Base-by-base conservation (phyloP, 805 yeast species). In the Yamadazyma olivae region DNA sequence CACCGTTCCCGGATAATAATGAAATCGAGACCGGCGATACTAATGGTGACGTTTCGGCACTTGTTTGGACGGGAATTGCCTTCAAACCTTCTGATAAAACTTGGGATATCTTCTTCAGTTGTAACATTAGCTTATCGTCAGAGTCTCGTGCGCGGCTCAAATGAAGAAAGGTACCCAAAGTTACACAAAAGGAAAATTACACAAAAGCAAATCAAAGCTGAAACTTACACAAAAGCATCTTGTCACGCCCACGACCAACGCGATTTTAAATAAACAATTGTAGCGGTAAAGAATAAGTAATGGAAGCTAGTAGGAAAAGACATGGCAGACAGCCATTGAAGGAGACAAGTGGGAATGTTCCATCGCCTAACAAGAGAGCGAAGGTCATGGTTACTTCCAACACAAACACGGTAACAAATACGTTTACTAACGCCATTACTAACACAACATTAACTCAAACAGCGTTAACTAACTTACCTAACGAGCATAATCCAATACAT, bases 261-360 rank as follows among this genome's bases (percentile, higher is more conserved):
- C n/a, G n/a, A n/a, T n/a, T n/a, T n/a, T n/a, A n/a, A n/a, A n/a
- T n/a, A n/a, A n/a, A n/a, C n/a, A n/a, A n/a, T n/a, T n/a, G n/a
- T n/a, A n/a, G n/a, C n/a, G n/a, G n/a, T n/a, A n/a, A n/a, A n/a
- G n/a, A n/a, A n/a, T n/a, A n/a, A n/a, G n/a, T n/a, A n/a, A n/a
- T n/a, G n/a, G n/a, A n/a, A n/a, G n/a, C n/a, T n/a, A n/a, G n/a
- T 9, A 41, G 39, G 29, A 44, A 44, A 24, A 38, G 49, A 29
- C 14, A 7, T 19, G 17, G 29, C 4, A 35, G 39, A 32, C 35
- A 53, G 19, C 72, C 74, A 3, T 56, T 67, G 45, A 59, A 63
- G 41, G 71, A 67, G 45, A 59, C 74, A 8, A 56, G 55, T 40
- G 54, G 59, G 24, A 67, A 67, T 40, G 49, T 67, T 15, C 71